A percentile compares a stretch with the other conserved stretches of the same genome.
phyloP scores from a whole-genome alignment of 257 asterid genomes.

The Ilex asprella region DNA sequence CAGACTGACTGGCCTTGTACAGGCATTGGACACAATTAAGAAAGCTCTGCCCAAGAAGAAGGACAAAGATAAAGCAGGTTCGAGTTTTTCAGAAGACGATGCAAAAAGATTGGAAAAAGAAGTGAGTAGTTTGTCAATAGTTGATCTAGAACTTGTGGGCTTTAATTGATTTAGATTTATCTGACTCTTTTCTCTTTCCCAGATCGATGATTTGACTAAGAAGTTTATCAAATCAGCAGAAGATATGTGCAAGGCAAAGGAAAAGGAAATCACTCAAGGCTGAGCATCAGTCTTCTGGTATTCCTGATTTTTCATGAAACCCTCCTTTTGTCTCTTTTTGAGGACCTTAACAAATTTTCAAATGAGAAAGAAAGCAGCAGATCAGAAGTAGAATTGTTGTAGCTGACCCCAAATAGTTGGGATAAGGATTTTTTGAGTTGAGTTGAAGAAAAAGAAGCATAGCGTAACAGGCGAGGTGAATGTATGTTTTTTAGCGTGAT shows the following conservation, averaged over 20 bases:
- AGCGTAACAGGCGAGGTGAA: no score
- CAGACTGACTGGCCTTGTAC: conserved; percentile 7
- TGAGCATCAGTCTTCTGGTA: conserved; percentile 15
- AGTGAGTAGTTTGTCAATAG: conserved; percentile 30
- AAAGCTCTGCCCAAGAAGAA: conserved; percentile 70
- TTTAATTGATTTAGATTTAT: background rate
- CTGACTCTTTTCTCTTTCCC: conserved; percentile 11
- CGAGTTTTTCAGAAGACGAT: conserved; percentile 70
- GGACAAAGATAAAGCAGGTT: conserved; percentile 56
- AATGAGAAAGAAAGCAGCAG: no score
- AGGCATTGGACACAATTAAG: conserved; percentile 80
- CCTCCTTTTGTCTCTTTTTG: no score
- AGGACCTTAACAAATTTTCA: no score
- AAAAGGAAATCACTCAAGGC: conserved; percentile 67
- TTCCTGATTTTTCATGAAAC: no score
- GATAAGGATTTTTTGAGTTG: no score
- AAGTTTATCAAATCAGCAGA: conserved; percentile 85
- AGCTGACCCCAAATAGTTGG: no score
- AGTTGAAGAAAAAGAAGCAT: no score
- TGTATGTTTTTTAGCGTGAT: no score
- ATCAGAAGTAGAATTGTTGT: no score
- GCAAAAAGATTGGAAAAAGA: conserved; percentile 86
- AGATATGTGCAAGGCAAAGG: conserved; percentile 93
- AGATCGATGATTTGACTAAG: conserved; percentile 87
- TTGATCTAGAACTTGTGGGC: background rate